Conservation (phyloP, 129 eudicot genomes). For the Erigeron canadensis region DNA sequence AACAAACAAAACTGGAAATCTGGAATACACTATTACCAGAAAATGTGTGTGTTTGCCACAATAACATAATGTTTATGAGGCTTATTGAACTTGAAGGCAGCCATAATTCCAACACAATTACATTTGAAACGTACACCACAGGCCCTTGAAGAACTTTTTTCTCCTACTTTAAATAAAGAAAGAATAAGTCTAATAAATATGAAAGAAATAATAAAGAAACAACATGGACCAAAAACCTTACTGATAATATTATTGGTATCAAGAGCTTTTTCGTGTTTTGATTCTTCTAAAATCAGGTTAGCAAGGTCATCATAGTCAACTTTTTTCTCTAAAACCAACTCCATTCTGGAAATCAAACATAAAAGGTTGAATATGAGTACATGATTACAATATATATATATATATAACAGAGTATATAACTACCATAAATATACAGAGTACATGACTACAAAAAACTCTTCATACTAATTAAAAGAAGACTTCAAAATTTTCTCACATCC, state of each 20-base stretch:
- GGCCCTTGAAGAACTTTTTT: conserved; percentile 32
- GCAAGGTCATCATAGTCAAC: conserved; percentile 91
- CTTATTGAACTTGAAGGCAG: conserved; percentile 73
- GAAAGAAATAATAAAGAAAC: not conserved
- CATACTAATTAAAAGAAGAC: no score
- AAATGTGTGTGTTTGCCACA: conserved; percentile 78
- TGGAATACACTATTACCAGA: conserved; percentile 71
- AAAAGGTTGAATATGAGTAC: conserved; percentile 6
- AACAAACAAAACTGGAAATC: conserved; percentile 13
- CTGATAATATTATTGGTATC: conserved; percentile 17
- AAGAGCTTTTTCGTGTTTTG: conserved; percentile 15
- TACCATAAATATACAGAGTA: no score
- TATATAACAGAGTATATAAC: no score
- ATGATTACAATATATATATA: not conserved
- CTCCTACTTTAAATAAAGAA: conserved; percentile 25
- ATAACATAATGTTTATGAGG: conserved; percentile 62
- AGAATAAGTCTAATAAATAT: not conserved
- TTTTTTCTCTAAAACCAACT: conserved; percentile 69
- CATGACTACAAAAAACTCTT: no score
- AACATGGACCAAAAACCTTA: not conserved
- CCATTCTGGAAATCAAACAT: conserved; percentile 47
- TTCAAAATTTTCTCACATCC: conserved; percentile 60
- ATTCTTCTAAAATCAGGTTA: conserved; percentile 42
- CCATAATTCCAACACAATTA: conserved; percentile 90
- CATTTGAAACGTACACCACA: conserved; percentile 80